phyloP scores from a whole-genome alignment of 495 filamentous ascomycete species.

The Elasticomyces elasticus region DNA sequence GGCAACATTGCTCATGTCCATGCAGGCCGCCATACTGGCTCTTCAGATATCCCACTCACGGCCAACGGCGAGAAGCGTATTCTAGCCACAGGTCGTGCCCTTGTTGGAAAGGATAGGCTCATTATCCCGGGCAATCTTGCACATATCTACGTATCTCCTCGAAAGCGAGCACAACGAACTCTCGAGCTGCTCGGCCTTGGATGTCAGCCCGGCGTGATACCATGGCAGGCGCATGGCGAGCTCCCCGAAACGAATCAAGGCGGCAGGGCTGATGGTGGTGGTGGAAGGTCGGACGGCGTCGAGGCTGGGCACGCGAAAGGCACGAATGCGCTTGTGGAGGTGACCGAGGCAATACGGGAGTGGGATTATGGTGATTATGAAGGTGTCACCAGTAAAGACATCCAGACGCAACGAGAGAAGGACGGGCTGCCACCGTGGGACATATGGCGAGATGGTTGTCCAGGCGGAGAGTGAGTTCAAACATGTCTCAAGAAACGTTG shows the following conservation, averaged over 20 bases:
- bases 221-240: constrained; percentile 41
- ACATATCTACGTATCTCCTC: constrained; percentile 72
- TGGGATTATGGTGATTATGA: constrained; percentile 98
- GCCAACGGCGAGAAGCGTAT: constrained; percentile 78
- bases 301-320: constrained; percentile 18
- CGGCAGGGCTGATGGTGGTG: not conserved
- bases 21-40: constrained; percentile 63
- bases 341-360: constrained; percentile 73
- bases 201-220: constrained; percentile 40
- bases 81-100: constrained; percentile 65
- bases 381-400: constrained; percentile 68
- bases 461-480: constrained; percentile 50
- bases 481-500: constrained; percentile 1
- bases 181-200: constrained; percentile 67
- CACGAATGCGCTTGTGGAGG: constrained; percentile 46
- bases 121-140: constrained; percentile 75
- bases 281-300: not conserved
- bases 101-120: constrained; percentile 74
- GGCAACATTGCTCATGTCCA: not conserved
- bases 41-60: constrained; percentile 77
- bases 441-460: constrained; percentile 39
- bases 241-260: constrained; percentile 3
- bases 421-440: constrained; percentile 39
- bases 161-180: constrained; percentile 74
- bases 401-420: constrained; percentile 51